Percentiles rank a stretch among this genome's conserved stretches.
These are phyloP conservation scores for Pythium sukuiense DNA, from an alignment of 352 stramenopile species.

Conservation along the genomic window DNA sequence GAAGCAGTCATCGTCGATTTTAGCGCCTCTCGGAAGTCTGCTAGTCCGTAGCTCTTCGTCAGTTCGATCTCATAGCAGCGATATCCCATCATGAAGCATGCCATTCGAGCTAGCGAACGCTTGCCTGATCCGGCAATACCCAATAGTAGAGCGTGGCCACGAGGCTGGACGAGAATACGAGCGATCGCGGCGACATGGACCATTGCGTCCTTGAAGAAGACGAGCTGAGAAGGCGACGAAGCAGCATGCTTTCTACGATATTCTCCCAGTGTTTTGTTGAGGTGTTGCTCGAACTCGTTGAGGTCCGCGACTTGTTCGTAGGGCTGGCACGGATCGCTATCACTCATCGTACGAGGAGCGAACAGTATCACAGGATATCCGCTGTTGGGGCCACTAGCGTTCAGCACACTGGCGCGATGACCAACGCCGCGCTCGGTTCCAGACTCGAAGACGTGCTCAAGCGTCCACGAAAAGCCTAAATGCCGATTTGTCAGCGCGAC, in stretches of 20 bases:
- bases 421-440: not conserved
- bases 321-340: slow-evolving; percentile 3
- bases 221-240: slow-evolving; percentile 41
- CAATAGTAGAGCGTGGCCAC: slow-evolving; percentile 86
- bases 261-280: slow-evolving; percentile 46
- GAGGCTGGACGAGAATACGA: slow-evolving; percentile 79
- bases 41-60: slow-evolving; percentile 80
- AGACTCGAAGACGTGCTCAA: slow-evolving; percentile 39
- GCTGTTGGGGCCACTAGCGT: not conserved
- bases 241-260: slow-evolving; percentile 36
- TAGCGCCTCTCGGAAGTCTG: slow-evolving; percentile 87
- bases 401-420: slow-evolving; percentile 3
- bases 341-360: not conserved
- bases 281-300: slow-evolving; percentile 49
- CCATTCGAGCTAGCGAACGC: slow-evolving; percentile 75
- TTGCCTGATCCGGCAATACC: slow-evolving; percentile 87
- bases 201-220: slow-evolving; percentile 86
- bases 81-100: slow-evolving; percentile 74
- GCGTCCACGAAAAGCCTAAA: slow-evolving; percentile 68
- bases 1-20: slow-evolving; percentile 61
- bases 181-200: slow-evolving; percentile 84
- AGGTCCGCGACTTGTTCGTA: slow-evolving; percentile 79
- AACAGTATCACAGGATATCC: slow-evolving; percentile 9
- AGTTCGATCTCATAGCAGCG: slow-evolving; percentile 82
- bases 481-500: slow-evolving; percentile 56